These are phyloP conservation scores for Trichoderma aggressivum DNA, from an alignment of 2,329 filamentous ascomycete genomes.

Conservation along the genomic window DNA sequence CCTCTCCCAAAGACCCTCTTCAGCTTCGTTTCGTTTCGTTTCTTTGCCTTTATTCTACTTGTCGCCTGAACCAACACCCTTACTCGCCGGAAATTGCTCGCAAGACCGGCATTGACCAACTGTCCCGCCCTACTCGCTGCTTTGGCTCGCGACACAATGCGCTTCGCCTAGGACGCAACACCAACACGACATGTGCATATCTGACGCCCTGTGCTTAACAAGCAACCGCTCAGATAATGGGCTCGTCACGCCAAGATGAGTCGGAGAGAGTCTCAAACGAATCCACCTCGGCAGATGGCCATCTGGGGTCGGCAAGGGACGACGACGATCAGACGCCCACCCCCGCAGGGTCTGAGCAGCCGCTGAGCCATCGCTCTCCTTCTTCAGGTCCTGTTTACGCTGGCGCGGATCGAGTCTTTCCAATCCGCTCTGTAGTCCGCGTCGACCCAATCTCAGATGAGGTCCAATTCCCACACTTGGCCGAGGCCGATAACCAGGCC, in stretches of 20 bases:
- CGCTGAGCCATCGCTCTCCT: constrained; percentile 18
- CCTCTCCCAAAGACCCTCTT: background rate
- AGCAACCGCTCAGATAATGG: background rate
- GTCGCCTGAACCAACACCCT: background rate
- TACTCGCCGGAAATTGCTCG: background rate
- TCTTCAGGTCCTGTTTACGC: constrained; percentile 37
- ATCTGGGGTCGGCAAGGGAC: background rate
- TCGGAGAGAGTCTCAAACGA: background rate
- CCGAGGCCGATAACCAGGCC: constrained; percentile 32
- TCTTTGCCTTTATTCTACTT: background rate
- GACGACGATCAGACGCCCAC: background rate
- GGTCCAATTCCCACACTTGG: constrained; percentile 37
- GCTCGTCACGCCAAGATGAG: constrained; percentile 7
- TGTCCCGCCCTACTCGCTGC: background rate
- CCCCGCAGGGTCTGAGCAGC: background rate
- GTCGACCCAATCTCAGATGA: constrained; percentile 55
- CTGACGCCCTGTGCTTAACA: background rate
- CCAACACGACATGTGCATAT: background rate
- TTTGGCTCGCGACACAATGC: background rate
- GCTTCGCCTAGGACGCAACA: background rate
- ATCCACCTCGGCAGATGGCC: background rate
- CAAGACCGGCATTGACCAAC: background rate
- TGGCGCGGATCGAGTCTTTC: constrained; percentile 63
- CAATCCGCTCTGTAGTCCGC: constrained; percentile 75
- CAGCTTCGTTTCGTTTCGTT: background rate